These are phyloP conservation scores for Setaria viridis DNA, from an alignment of 202 grass and related monocot genomes.

Conservation along the genomic window DNA sequence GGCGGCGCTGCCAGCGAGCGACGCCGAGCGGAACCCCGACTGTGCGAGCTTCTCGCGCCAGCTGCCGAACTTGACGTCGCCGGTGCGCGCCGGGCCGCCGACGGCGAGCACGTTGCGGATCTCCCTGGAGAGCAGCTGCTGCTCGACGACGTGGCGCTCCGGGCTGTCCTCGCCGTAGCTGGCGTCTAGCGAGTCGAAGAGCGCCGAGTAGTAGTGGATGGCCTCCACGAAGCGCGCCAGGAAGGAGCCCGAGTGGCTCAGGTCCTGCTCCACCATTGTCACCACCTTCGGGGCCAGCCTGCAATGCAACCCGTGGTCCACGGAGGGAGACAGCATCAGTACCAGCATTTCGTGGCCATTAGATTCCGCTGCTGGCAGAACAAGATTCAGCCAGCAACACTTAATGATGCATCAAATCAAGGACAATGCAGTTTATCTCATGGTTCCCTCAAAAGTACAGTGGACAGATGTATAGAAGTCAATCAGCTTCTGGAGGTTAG, in stretches of 20 bases:
- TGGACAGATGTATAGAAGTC: background rate
- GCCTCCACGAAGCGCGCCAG: constrained; percentile 93
- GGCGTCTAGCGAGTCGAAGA: constrained; percentile 89
- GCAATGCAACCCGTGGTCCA: constrained; percentile 1
- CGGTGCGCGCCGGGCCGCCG: constrained; percentile 72
- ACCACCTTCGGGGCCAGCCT: constrained; percentile 97
- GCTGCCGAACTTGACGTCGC: constrained; percentile 76
- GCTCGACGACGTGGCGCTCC: constrained; percentile 81
- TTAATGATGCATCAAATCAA: constrained; percentile 23
- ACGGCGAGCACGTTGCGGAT: constrained; percentile 93
- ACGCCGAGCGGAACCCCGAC: constrained; percentile 65
- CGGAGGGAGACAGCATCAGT: constrained; percentile 2
- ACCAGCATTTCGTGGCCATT: background rate
- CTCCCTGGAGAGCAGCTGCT: constrained; percentile 87
- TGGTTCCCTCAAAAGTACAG: background rate
- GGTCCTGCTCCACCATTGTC: constrained; percentile 98
- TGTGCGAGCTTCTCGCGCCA: constrained; percentile 83
- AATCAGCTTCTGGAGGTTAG: background rate
- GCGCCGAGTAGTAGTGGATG: constrained; percentile 98
- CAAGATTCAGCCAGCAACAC: constrained; percentile 23
- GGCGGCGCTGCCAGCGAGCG: constrained; percentile 78
- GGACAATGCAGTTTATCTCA: background rate
- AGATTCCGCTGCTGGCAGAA: background rate
- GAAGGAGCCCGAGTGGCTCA: constrained; percentile 92
- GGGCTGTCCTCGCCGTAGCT: constrained; percentile 83